Conservation (phyloP, 345 rosid species). For the Syzygium grande region DNA sequence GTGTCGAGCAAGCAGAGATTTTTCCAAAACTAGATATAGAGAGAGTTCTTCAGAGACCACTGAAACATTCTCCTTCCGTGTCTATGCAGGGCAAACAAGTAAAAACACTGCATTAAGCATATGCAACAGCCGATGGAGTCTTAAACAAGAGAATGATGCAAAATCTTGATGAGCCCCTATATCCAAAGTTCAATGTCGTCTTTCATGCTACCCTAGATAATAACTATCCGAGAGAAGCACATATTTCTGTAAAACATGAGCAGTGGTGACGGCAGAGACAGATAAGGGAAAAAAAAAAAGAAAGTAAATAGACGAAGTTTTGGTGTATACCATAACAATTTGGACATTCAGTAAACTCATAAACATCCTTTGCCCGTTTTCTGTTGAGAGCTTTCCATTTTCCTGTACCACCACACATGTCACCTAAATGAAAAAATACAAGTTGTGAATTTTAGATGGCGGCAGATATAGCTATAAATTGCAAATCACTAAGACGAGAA, state of each 20-base stretch:
- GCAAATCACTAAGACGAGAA: background rate
- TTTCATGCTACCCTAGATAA: background rate
- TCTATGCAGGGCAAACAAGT: background rate
- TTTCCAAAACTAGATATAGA: background rate
- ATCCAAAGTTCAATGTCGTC: background rate
- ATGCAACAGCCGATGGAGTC: background rate
- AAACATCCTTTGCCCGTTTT: slow-evolving; percentile 94
- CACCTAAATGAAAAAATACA: slow-evolving; percentile 37
- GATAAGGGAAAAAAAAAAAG: background rate
- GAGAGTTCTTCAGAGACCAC: background rate
- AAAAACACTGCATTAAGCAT: background rate
- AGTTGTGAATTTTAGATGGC: background rate
- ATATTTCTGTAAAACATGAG: background rate
- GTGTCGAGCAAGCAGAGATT: background rate
- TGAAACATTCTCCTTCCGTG: background rate
- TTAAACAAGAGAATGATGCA: background rate
- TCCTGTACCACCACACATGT: slow-evolving; percentile 99
- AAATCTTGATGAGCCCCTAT: background rate
- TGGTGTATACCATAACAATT: slow-evolving; percentile 70
- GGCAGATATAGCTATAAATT: background rate
- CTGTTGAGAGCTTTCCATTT: slow-evolving; percentile 97
- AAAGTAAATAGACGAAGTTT: background rate
- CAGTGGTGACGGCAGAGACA: background rate
- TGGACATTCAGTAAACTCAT: slow-evolving; percentile 93
- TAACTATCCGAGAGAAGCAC: background rate